Percentiles rank a stretch among this genome's conserved stretches.
These are phyloP conservation scores for Hericium rajendrae DNA, from an alignment of 768 basidiomycete species.

Conservation along the genomic window DNA sequence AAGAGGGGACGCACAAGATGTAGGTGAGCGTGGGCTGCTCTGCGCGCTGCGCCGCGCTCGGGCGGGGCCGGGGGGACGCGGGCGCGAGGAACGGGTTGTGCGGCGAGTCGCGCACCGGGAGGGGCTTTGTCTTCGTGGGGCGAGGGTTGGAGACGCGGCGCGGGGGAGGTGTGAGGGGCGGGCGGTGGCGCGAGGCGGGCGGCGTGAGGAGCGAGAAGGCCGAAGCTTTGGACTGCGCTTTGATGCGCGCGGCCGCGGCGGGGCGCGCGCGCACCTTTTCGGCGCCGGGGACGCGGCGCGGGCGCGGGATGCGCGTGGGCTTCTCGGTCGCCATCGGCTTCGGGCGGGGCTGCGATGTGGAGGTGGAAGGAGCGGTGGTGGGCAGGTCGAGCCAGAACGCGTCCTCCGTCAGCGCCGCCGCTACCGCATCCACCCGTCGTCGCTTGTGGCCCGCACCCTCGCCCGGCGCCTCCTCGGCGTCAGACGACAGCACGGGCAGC, in stretches of 20 bases:
- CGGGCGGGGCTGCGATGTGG: neutral
- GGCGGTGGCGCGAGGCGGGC: conserved; percentile 12
- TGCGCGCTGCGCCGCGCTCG: conserved; percentile 4
- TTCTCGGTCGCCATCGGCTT: neutral
- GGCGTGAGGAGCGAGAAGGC: conserved; percentile 13
- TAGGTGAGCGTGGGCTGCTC: conserved; percentile 12
- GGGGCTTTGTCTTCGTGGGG: too few relatives aligned
- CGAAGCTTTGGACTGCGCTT: conserved; percentile 3
- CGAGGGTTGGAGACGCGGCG: too few relatives aligned
- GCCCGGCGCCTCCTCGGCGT: conserved; percentile 4
- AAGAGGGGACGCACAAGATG: conserved; percentile 13
- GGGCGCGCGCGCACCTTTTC: neutral
- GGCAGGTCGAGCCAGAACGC: conserved; percentile 10
- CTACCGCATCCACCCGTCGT: conserved; percentile 12
- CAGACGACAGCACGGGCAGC: conserved; percentile 11
- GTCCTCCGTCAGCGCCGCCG: conserved; percentile 12
- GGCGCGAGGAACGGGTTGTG: conserved; percentile 14
- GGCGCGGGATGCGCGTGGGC: neutral
- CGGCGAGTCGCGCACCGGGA: conserved; percentile 15
- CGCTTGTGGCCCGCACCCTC: conserved; percentile 2
- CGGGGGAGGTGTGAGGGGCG: too few relatives aligned
- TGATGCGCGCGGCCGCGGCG: conserved; percentile 8
- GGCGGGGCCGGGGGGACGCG: conserved; percentile 11
- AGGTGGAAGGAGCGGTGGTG: neutral
- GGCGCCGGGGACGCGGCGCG: conserved; percentile 6